Evolutionary conservation across 2,329 filamentous ascomycete genomes (phyloP).

Genomic region (Tolypocladium capitatum): DNA sequence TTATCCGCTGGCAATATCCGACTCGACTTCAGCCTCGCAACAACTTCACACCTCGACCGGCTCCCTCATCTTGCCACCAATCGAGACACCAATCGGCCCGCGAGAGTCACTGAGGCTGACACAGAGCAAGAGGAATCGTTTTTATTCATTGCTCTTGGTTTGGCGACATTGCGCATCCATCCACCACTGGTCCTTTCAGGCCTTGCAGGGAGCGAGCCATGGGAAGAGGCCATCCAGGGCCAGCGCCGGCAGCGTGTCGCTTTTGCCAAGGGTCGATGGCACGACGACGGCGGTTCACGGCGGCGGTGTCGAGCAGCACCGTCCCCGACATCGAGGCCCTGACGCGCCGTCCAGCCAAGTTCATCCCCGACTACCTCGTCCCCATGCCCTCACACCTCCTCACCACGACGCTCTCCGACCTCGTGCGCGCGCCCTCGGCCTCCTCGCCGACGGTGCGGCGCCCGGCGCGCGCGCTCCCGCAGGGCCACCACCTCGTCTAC

Average conservation of each 20-base stretch:
- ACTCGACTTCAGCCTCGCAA: not conserved
- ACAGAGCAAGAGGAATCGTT: not conserved
- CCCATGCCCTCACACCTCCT: constrained; percentile 55
- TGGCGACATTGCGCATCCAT: not conserved
- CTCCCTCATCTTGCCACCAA: not conserved
- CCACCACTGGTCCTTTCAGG: not conserved
- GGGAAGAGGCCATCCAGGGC: not conserved
- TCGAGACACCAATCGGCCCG: not conserved
- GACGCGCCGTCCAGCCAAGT: constrained; percentile 16
- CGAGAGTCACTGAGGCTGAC: not conserved
- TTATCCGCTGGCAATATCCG: no score
- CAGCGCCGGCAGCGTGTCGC: not conserved
- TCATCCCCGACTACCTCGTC: constrained; percentile 32
- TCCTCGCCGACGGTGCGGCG: constrained; percentile 7
- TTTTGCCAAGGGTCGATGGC: not conserved
- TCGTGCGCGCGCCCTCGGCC: constrained; percentile 23
- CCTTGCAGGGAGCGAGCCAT: not conserved
- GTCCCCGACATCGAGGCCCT: constrained; percentile 7
- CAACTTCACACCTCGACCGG: no score
- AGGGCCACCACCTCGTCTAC: constrained; percentile 74
- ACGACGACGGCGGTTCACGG: not conserved
- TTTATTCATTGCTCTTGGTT: not conserved
- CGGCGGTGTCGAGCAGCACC: not conserved
- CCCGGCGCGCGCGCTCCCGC: constrained; percentile 32
- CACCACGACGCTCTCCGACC: constrained; percentile 43